Base-by-base conservation (phyloP, 1,284 basidiomycete genomes). In the Neonothopanus nambi region DNA sequence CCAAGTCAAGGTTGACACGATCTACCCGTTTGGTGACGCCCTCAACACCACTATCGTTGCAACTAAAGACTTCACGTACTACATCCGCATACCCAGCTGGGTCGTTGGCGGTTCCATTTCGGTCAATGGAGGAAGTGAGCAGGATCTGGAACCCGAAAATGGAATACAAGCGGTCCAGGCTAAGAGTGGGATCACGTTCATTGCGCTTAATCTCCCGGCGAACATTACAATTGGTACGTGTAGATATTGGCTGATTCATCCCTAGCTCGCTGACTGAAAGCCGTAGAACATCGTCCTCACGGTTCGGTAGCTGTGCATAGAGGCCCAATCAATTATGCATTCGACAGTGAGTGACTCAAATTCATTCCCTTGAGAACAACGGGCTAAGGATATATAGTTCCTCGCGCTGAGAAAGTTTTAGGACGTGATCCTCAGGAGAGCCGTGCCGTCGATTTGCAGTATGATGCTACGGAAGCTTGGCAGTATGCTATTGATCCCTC, bases 231-330 rank as follows among this genome's bases (percentile, higher is more conserved):
- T 74, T 33, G 80, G 80, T 78, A 52, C 38, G n/a, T 18, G 35
- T 67, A 15, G 41, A 18, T 33, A 13, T 12, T 12, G 11, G n/a
- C 47, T 21, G 8, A 13, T 33, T 33, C 30, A 33, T 33, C 5
- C 26, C 5, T 28, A 5, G 26, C 3, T 11, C 8, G 3, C 30
- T 33, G 30, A 33, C 23, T 40, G 13, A 45, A 45, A 8, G 18
- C 24, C 30, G 18, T 46, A 82, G 80, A 82, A 62, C 71, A 64
- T 20, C 73, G 81, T 18, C 77, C 77, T 12, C 75, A 81, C 58
- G 74, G 74, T 12, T 72, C 71, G 8, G 59, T 76, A 17, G 71
- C 72, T 12, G 65, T 77, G 5, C 72, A 77, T 50, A 68, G 74
- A 9, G 73, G 74, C 17, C 70, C 72, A 9, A 62, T 76, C 28